Evolutionary conservation across 352 stramenopile species (phyloP), one percentile per base, ranked within the genome.

Genomic region (Thalassiosira mediterranea): DNA sequence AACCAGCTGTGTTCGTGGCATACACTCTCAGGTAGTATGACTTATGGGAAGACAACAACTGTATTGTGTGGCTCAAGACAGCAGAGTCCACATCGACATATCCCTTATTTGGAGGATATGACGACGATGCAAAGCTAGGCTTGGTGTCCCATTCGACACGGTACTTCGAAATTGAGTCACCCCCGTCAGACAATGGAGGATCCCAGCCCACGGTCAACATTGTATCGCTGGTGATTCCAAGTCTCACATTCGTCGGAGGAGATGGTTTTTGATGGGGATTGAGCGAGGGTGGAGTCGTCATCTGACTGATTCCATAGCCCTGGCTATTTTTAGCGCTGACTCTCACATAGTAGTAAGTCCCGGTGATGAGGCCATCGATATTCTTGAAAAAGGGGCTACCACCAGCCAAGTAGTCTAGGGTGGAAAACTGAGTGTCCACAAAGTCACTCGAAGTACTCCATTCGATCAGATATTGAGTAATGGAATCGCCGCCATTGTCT

Each of bases 61-160:
- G 64, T 37, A 90, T 75, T 25, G 79, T 87, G 34, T 80, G 60
- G 26, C 69, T 82, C 29, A 26, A 57, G 15, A 64, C 44, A 26
- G 48, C 29, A 34, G 75, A 51, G n/a, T 67, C 71, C 58, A 87
- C 65, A 74, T 83, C 67, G 34, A 83, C 38, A 63, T 77, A 81
- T 47, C 83, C 83, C 47, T 87, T 88, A 65, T 95, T 84, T 38
- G 90, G 90, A 19, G 70, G 64, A 17, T 89, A 78, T 0, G 84
- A 90, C 4, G 95, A 76, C 19, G 91, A 96, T 53, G 95, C 91
- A 67, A 98, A 98, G 29, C 78, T 91, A 23, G 88, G 69, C 4
- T 89, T 89, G 25, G 94, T 93, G 71, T 98, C 95, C 95, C 95
- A 98, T 71, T 98, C 93, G 8, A 98, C 87, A 2, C 95, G 60